Evolutionary conservation across 805 yeast genomes (phyloP).

Genomic region (Ascoidea asiatica): DNA sequence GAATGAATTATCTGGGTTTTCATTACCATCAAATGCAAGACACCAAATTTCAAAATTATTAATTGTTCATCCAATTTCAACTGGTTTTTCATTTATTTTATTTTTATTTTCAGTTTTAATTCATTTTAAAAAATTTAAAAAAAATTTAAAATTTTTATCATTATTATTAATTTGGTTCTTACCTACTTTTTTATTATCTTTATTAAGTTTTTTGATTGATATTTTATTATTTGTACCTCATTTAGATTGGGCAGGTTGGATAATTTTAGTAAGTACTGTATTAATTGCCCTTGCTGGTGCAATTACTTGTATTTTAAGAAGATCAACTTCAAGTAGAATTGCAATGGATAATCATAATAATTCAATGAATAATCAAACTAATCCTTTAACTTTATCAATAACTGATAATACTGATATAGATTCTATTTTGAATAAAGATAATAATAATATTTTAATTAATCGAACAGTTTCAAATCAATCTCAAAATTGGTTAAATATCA

Average conservation of each 20-base stretch:
- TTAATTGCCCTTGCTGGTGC: conserved; percentile 51
- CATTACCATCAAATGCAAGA: conserved; percentile 47
- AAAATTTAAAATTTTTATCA: conserved; percentile 30
- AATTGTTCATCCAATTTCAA: conserved; percentile 55
- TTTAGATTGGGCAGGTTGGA: conserved; percentile 79
- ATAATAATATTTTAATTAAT: too few species aligned
- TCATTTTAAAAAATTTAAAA: conserved; percentile 19
- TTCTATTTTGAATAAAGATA: background rate
- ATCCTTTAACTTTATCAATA: background rate
- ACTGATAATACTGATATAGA: too few species aligned
- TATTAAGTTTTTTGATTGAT: conserved; percentile 73
- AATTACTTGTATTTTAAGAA: conserved; percentile 55
- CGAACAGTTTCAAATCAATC: background rate
- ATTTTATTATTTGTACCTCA: conserved; percentile 64
- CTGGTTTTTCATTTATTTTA: conserved; percentile 37
- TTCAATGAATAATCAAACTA: conserved; percentile 3
- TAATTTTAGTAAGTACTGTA: conserved; percentile 55
- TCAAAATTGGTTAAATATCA: too few species aligned
- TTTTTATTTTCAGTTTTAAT: conserved; percentile 26
- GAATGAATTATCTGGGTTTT: conserved; percentile 23
- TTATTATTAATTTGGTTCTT: conserved; percentile 43
- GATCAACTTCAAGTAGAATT: conserved; percentile 18
- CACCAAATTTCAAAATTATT: conserved; percentile 44
- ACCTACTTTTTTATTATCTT: conserved; percentile 53
- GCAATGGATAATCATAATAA: conserved; percentile 5